Conservation (phyloP, 1,284 basidiomycete genomes). For the Coniferiporia weirii region DNA sequence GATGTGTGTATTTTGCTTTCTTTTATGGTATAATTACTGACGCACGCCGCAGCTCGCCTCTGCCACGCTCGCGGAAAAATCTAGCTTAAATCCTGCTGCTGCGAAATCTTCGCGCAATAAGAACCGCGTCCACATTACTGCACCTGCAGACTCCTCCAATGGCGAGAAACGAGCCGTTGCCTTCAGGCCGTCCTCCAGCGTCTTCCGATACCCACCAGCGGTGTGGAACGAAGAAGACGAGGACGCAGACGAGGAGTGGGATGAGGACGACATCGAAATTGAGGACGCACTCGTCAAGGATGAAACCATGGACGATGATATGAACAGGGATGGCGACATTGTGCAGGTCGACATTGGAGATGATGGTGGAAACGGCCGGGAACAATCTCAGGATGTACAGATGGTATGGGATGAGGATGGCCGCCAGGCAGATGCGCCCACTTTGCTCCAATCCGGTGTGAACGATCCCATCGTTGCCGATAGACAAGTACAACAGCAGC, state of each 20-base stretch:
- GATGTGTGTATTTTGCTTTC: constrained; percentile 57
- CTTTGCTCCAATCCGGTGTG: constrained; percentile 21
- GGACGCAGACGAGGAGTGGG: constrained; percentile 68
- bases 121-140: constrained; percentile 15
- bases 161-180: constrained; percentile 35
- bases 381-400: constrained; percentile 49
- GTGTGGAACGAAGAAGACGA: constrained; percentile 82
- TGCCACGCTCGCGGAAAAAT: constrained; percentile 64
- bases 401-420: constrained; percentile 67
- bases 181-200: constrained; percentile 54
- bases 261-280: constrained; percentile 66
- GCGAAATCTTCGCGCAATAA: constrained; percentile 23
- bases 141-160: not conserved
- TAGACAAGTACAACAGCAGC: constrained; percentile 22
- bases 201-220: constrained; percentile 71
- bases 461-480: constrained; percentile 17
- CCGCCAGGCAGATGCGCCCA: constrained; percentile 24
- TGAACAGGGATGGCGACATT: constrained; percentile 42
- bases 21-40: not conserved
- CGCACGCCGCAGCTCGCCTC: constrained; percentile 53
- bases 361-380: constrained; percentile 25
- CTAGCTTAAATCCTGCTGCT: constrained; percentile 41
- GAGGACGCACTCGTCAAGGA: constrained; percentile 43
- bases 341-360: constrained; percentile 23
- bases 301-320: not conserved